Evolutionary conservation across 2,329 filamentous ascomycete genomes (phyloP).

Genomic region (Graphilbum sp.): DNA sequence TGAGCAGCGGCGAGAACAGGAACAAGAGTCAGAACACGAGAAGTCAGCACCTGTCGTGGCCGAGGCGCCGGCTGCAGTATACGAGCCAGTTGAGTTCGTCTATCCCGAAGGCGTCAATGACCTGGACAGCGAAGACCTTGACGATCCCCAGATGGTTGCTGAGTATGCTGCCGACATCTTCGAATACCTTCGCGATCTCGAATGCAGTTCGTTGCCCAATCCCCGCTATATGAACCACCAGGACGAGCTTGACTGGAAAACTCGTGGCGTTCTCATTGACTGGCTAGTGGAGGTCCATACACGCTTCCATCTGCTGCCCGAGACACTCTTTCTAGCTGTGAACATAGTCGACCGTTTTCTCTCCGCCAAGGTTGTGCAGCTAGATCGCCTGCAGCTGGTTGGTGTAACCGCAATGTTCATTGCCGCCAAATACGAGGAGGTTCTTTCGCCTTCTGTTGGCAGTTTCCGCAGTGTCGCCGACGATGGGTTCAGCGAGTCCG

Average conservation of each 20-base stretch:
- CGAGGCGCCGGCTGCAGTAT: constrained; percentile 13
- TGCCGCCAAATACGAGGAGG: constrained; percentile 96
- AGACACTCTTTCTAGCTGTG: constrained; percentile 90
- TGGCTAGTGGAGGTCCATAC: constrained; percentile 98
- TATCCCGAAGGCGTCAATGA: constrained; percentile 35
- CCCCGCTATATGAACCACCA: constrained; percentile 91
- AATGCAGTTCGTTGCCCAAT: constrained; percentile 66
- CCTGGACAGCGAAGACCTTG: constrained; percentile 72
- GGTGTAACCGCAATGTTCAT: constrained; percentile 99
- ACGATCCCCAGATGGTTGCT: constrained; percentile 94
- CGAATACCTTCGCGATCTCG: constrained; percentile 80
- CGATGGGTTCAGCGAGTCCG: constrained; percentile 84
- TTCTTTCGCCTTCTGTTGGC: constrained; percentile 86
- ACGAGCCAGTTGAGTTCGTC: constrained; percentile 11
- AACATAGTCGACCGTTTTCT: constrained; percentile 98
- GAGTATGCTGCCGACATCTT: constrained; percentile 97
- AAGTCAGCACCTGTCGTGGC: constrained; percentile 12
- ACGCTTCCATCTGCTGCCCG: constrained; percentile 84
- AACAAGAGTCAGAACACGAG: constrained; percentile 7
- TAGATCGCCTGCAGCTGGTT: constrained; percentile 90
- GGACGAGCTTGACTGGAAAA: constrained; percentile 94
- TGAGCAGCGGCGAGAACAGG: constrained; percentile 25
- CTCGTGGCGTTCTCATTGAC: constrained; percentile 89
- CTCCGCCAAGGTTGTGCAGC: constrained; percentile 84
- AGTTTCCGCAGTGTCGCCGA: constrained; percentile 97